Conservation (phyloP, 2,329 filamentous ascomycete genomes). For the Cucurbitaria berberidis region DNA sequence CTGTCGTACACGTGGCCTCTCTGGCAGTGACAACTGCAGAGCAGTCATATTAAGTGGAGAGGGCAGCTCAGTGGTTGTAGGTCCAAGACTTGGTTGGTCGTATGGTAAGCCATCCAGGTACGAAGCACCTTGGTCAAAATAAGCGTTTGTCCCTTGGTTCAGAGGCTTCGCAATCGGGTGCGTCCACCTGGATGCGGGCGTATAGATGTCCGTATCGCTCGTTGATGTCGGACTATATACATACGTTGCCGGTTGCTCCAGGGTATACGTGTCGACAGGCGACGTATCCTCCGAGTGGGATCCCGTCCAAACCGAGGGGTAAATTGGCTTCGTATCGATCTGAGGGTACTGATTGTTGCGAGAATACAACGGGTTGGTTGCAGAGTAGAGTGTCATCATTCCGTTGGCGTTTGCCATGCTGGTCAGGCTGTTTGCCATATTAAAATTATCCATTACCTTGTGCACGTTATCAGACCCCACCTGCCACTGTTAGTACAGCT, state of each 20-base stretch:
- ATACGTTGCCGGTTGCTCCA: slow-evolving; percentile 29
- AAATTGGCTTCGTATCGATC: slow-evolving; percentile 28
- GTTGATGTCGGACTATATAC: slow-evolving; percentile 22
- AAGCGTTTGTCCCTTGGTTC: slow-evolving; percentile 16
- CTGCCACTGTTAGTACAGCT: slow-evolving; percentile 24
- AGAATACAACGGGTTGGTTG: slow-evolving; percentile 15
- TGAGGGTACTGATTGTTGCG: slow-evolving; percentile 25
- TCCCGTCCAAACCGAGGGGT: slow-evolving; percentile 28
- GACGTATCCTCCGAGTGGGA: slow-evolving; percentile 38
- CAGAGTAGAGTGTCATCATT: slow-evolving; percentile 32
- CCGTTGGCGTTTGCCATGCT: slow-evolving; percentile 24
- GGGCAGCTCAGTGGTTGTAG: slow-evolving; percentile 19
- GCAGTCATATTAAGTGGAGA: slow-evolving; percentile 44
- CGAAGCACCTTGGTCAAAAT: slow-evolving; percentile 28
- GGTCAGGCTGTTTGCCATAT: slow-evolving; percentile 23
- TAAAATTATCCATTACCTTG: slow-evolving; percentile 30
- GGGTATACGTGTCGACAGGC: slow-evolving; percentile 34
- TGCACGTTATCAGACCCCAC: slow-evolving; percentile 41
- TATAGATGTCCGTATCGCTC: slow-evolving; percentile 18
- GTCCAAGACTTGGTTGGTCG: slow-evolving; percentile 15
- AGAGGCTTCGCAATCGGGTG: slow-evolving; percentile 15
- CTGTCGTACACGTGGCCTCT: slow-evolving; percentile 27
- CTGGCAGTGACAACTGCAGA: slow-evolving; percentile 34
- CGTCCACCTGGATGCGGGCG: slow-evolving; percentile 27
- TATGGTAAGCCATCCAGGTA: slow-evolving; percentile 28